Base-by-base conservation (phyloP, 371 early-diverging fungal species). In the Mortierella sp. region DNA sequence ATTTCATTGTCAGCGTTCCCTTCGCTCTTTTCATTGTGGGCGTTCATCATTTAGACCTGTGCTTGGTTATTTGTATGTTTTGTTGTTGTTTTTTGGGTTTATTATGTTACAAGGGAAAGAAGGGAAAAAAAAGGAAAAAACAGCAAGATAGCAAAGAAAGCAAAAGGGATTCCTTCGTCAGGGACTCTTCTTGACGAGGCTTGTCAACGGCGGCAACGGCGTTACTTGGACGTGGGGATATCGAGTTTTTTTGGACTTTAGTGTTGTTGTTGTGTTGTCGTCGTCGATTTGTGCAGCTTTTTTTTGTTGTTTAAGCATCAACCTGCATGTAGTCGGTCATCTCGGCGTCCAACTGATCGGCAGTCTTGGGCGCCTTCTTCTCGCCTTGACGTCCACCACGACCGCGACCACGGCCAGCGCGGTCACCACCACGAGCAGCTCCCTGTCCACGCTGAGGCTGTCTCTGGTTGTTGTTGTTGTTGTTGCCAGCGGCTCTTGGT, bases 301-400 rank as follows among this genome's bases (percentile, higher is more conserved):
- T 60, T 58, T 27, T 55, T 55, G 32, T 60, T 63, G 18, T 27
- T 77, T 82, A 86, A 29, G 86, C 87, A 75, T 88, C 91, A 49
- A 89, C 90, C 78, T 88, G 83, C 93, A 95, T 94, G 88, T 95
- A 96, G 65, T 90, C 89, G 81, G 92, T 94, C 89, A 96, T 93
- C 74, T 96, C 96, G 12, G 94, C 95, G 79, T 95, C 95, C 55
- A 96, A 89, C 58, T 93, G 89, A 38, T 92, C 94, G 48, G 89
- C 89, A 71, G 94, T 90, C 80, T 88, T 89, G 89, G 80, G 46
- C 76, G 78, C 75, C 73, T 84, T 86, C 77, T 88, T 83, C 71
- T 88, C 83, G 73, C 89, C 75, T 46, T 81, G 46, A 71, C 83
- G 88, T 43, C 87, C 81, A n/a, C 87, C 88, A 21, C 89, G 85